Percentiles rank a stretch among this genome's conserved stretches.
Conservation (phyloP, 768 basidiomycete genomes). For the Panaeolus papilionaceus region DNA sequence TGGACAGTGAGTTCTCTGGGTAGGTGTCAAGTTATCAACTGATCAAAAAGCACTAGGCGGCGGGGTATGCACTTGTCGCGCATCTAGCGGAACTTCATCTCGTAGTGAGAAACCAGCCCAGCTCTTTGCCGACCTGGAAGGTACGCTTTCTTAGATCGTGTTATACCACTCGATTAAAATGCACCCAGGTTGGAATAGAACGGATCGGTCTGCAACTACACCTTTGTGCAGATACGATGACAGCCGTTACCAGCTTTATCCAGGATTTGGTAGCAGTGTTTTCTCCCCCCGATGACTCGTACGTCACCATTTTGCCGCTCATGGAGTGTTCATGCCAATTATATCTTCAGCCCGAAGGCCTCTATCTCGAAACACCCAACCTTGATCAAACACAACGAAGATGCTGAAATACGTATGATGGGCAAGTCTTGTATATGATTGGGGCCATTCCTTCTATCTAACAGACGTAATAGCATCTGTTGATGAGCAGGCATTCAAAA, state of each 20-base stretch:
- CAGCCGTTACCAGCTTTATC: conserved; percentile 61
- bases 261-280: conserved; percentile 56
- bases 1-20: conserved; percentile 68
- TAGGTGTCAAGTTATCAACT: neutral
- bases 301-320: conserved; percentile 17
- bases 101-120: conserved; percentile 40
- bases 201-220: conserved; percentile 62
- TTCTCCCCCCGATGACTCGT: conserved; percentile 40
- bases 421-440: conserved; percentile 33
- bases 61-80: conserved; percentile 73
- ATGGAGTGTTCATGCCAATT: neutral
- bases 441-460: conserved; percentile 6
- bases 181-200: conserved; percentile 59
- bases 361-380: conserved; percentile 23
- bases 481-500: conserved; percentile 83
- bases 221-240: conserved; percentile 80
- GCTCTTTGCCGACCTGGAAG: conserved; percentile 27
- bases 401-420: conserved; percentile 37
- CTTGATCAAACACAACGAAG: conserved; percentile 25
- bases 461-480: conserved; percentile 59
- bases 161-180: conserved; percentile 9
- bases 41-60: conserved; percentile 43
- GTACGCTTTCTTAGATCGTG: conserved; percentile 20
- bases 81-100: conserved; percentile 62
- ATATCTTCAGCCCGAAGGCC: conserved; percentile 15